phyloP scores from a whole-genome alignment of 495 filamentous ascomycete genomes.

The Astrocystis sublimbata region DNA sequence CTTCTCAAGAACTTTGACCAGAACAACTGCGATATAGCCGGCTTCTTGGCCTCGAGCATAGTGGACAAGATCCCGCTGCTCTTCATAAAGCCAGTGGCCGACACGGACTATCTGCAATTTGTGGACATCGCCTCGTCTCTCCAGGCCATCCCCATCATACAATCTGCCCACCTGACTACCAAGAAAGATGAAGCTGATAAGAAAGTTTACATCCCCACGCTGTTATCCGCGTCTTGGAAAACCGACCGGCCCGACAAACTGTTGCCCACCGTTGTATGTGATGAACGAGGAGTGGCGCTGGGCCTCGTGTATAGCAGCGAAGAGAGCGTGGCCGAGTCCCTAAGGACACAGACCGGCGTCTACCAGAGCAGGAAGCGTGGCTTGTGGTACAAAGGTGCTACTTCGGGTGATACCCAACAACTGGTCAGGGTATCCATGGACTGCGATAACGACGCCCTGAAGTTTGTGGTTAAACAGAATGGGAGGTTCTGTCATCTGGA shows the following conservation, averaged over 20 bases:
- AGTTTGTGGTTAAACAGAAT: slow-evolving; percentile 85
- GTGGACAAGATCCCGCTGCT: slow-evolving; percentile 46
- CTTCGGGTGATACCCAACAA: slow-evolving; percentile 89
- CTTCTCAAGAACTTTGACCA: slow-evolving; percentile 50
- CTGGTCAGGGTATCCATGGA: slow-evolving; percentile 81
- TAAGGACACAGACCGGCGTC: slow-evolving; percentile 85
- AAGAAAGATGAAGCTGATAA: slow-evolving; percentile 58
- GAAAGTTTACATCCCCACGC: slow-evolving; percentile 61
- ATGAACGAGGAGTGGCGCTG: slow-evolving; percentile 81
- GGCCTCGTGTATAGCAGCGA: slow-evolving; percentile 92
- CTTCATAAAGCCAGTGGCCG: slow-evolving; percentile 46
- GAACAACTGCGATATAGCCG: slow-evolving; percentile 36
- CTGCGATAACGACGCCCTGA: slow-evolving; percentile 90
- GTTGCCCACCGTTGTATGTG: slow-evolving; percentile 82
- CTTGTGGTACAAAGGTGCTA: slow-evolving; percentile 95
- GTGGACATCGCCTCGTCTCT: slow-evolving; percentile 54
- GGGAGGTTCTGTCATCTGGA: slow-evolving; percentile 95
- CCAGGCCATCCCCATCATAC: slow-evolving; percentile 76
- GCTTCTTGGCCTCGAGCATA: slow-evolving; percentile 48
- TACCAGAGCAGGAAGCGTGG: slow-evolving; percentile 95
- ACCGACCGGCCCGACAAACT: slow-evolving; percentile 86
- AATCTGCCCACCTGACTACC: slow-evolving; percentile 66
- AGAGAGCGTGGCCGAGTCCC: slow-evolving; percentile 82
- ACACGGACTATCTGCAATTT: slow-evolving; percentile 51
- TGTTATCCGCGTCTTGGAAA: slow-evolving; percentile 68